phyloP scores from a whole-genome alignment of 768 basidiomycete species.

The Hericium erinaceus region DNA sequence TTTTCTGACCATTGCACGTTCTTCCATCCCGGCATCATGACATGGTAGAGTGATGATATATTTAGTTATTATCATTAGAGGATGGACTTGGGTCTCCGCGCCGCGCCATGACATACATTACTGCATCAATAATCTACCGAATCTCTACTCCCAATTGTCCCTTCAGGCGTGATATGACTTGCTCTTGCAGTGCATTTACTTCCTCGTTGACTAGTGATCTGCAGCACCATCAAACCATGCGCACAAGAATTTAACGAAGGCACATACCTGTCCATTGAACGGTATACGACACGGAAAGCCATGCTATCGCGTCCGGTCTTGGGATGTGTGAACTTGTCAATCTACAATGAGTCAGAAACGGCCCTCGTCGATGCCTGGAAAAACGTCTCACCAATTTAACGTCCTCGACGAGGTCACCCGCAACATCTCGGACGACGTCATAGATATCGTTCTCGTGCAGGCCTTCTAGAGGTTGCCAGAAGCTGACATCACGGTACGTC shows the following conservation, averaged over 20 bases:
- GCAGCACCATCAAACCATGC: constrained; percentile 2
- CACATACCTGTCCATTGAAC: constrained; percentile 87
- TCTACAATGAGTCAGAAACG: constrained; percentile 35
- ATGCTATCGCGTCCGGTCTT: constrained; percentile 72
- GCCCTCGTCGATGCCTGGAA: not conserved
- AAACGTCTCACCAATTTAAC: constrained; percentile 61
- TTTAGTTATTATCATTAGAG: constrained; percentile 11
- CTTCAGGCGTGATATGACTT: constrained; percentile 45
- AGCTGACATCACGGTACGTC: constrained; percentile 91
- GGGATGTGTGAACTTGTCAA: constrained; percentile 86
- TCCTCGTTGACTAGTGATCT: constrained; percentile 88
- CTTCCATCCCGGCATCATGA: not conserved
- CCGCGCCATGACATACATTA: constrained; percentile 20
- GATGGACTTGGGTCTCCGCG: constrained; percentile 18
- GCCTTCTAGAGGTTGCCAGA: constrained; percentile 61
- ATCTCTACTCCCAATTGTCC: constrained; percentile 76
- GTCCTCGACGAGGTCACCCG: constrained; percentile 87
- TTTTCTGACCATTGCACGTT: not conserved
- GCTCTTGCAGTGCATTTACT: constrained; percentile 68
- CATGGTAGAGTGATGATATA: not conserved
- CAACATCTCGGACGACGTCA: constrained; percentile 86
- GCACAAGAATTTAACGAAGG: not conserved
- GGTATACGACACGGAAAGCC: constrained; percentile 88
- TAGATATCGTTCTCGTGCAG: constrained; percentile 97
- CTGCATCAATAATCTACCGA: constrained; percentile 49